These are phyloP conservation scores for Colletotrichum scovillei DNA, from an alignment of 2,329 filamentous ascomycete species.

Conservation along the genomic window DNA sequence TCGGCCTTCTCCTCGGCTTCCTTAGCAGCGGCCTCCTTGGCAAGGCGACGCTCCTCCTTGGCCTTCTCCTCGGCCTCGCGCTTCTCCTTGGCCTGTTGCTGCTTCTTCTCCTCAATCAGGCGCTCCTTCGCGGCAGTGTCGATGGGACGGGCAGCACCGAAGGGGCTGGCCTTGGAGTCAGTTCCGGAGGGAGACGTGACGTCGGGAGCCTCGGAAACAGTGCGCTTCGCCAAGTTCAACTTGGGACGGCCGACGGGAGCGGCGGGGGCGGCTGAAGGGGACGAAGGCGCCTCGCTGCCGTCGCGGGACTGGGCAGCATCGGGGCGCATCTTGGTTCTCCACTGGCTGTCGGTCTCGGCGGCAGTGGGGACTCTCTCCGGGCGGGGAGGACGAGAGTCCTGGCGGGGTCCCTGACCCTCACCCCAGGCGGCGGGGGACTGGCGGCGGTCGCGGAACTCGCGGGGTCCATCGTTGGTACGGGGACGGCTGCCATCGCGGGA, in stretches of 20 bases:
- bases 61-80: slow-evolving; percentile 88
- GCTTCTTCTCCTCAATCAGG: slow-evolving; percentile 89
- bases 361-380: slow-evolving; percentile 82
- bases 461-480: slow-evolving; percentile 67
- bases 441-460: slow-evolving; percentile 70
- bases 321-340: slow-evolving; percentile 92
- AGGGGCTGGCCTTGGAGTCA: slow-evolving; percentile 89
- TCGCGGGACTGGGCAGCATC: slow-evolving; percentile 78
- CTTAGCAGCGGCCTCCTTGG: slow-evolving; percentile 74
- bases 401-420: slow-evolving; percentile 67
- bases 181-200: slow-evolving; percentile 61
- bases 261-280: slow-evolving; percentile 68
- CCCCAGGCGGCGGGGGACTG: slow-evolving; percentile 83
- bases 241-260: slow-evolving; percentile 76
- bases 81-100: slow-evolving; percentile 81
- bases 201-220: slow-evolving; percentile 79
- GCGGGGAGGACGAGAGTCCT: slow-evolving; percentile 75
- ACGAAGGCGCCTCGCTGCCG: slow-evolving; percentile 79
- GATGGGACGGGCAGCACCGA: slow-evolving; percentile 92
- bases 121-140: slow-evolving; percentile 91
- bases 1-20: slow-evolving; percentile 62
- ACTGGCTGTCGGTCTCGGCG: slow-evolving; percentile 92
- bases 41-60: slow-evolving; percentile 77
- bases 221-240: slow-evolving; percentile 91
- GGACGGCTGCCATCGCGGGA: slow-evolving; percentile 67